These are phyloP conservation scores for Macrolepiota dolichaula DNA, from an alignment of 768 basidiomycete species.

Conservation along the genomic window DNA sequence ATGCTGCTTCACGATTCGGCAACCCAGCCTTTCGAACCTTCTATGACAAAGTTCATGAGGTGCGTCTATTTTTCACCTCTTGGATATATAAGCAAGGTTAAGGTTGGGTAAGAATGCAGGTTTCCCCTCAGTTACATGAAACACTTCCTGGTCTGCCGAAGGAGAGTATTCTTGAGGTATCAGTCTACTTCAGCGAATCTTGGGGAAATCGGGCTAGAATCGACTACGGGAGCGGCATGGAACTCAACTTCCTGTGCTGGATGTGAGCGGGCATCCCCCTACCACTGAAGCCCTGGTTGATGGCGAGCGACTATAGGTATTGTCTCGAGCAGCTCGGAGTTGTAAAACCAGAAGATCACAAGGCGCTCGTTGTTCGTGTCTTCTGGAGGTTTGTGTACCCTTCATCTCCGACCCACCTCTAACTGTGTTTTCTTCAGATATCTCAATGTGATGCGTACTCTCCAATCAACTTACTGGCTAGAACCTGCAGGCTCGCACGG, in stretches of 20 bases:
- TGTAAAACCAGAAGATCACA: conserved; percentile 60
- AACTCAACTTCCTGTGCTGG: conserved; percentile 96
- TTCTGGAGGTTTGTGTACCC: conserved; percentile 75
- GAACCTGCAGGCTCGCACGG: conserved; percentile 99
- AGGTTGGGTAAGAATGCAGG: conserved; percentile 29
- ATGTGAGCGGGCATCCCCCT: conserved; percentile 51
- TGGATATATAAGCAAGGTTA: not conserved
- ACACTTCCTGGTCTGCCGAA: conserved; percentile 52
- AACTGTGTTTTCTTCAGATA: conserved; percentile 50
- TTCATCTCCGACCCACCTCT: not conserved
- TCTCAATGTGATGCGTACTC: conserved; percentile 73
- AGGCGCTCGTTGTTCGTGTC: conserved; percentile 72
- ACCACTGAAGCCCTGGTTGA: not conserved
- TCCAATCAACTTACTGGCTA: conserved; percentile 95
- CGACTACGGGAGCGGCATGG: conserved; percentile 99
- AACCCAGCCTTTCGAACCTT: conserved; percentile 96
- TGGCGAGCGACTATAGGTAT: conserved; percentile 44
- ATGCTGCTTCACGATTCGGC: conserved; percentile 88
- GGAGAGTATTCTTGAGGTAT: conserved; percentile 64
- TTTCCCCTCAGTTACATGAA: conserved; percentile 54
- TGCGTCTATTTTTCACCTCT: conserved; percentile 22
- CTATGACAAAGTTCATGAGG: conserved; percentile 78
- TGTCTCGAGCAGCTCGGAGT: conserved; percentile 76
- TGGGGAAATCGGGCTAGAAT: conserved; percentile 94
- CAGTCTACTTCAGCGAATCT: conserved; percentile 76